Conservation (phyloP, 1,139 yeast genomes). For the Diutina sp. region DNA sequence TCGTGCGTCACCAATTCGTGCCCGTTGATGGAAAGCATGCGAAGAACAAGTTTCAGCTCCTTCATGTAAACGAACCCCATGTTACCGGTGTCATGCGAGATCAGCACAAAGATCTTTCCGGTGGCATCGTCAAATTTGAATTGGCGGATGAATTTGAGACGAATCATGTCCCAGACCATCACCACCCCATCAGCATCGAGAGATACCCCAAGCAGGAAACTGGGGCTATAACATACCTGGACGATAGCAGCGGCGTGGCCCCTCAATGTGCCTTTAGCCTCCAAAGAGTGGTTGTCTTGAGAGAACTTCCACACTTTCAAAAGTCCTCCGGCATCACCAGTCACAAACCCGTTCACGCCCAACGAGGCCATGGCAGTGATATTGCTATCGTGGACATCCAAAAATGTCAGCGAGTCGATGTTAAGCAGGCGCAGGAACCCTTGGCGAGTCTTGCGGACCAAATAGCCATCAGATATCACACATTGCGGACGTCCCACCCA, state of each 20-base stretch:
- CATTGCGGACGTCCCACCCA: constrained; percentile 37
- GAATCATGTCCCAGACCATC: constrained; percentile 46
- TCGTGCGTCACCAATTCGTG: not conserved
- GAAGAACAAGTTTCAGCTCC: not conserved
- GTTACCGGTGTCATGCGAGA: constrained; percentile 45
- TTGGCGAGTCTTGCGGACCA: constrained; percentile 19
- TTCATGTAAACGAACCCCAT: constrained; percentile 11
- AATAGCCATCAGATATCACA: constrained; percentile 23
- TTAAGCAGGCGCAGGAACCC: constrained; percentile 16
- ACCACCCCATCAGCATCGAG: constrained; percentile 38
- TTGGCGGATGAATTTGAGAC: constrained; percentile 34
- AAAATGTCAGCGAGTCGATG: constrained; percentile 27
- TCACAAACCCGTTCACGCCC: constrained; percentile 28
- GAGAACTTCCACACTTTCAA: constrained; percentile 41
- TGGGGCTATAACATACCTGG: constrained; percentile 31
- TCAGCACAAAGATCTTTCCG: constrained; percentile 18
- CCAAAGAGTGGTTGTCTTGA: constrained; percentile 18
- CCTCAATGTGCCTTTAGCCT: constrained; percentile 33
- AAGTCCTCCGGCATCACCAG: constrained; percentile 44
- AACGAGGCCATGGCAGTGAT: constrained; percentile 23
- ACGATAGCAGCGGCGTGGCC: constrained; percentile 38
- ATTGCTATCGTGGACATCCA: constrained; percentile 25
- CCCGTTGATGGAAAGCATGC: not conserved
- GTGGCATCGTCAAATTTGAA: constrained; percentile 9
- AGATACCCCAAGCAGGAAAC: constrained; percentile 39